Conservation (phyloP, 257 asterid genomes). For the Fraxinus anomala region DNA sequence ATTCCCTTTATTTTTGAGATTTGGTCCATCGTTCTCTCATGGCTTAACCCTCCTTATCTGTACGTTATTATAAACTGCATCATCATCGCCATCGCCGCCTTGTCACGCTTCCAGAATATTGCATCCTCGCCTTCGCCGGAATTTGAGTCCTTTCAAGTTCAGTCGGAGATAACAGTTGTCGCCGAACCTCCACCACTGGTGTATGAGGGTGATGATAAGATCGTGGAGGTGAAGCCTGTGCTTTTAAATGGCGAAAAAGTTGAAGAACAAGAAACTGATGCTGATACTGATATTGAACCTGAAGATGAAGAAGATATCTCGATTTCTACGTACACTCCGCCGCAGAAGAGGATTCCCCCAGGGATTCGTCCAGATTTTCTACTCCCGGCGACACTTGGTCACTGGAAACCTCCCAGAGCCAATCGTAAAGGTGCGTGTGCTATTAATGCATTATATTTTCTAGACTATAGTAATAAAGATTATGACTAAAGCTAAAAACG, state of each 20-base stretch:
- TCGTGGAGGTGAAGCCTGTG: conserved; percentile 48
- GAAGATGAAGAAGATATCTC: conserved; percentile 31
- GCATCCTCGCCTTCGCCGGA: conserved; percentile 19
- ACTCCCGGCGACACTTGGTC: conserved; percentile 30
- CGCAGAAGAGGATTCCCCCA: conserved; percentile 26
- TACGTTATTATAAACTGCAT: conserved; percentile 70
- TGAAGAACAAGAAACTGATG: conserved; percentile 26
- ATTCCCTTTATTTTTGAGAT: conserved; percentile 38
- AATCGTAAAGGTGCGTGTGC: conserved; percentile 43
- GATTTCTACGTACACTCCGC: conserved; percentile 11
- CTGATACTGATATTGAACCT: conserved; percentile 28
- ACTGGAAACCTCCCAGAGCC: conserved; percentile 31
- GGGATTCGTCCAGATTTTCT: conserved; percentile 31
- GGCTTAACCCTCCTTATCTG: conserved; percentile 75
- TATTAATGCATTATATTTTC: not conserved
- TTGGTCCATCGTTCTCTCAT: conserved; percentile 42
- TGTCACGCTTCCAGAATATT: conserved; percentile 56
- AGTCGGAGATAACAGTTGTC: conserved; percentile 16
- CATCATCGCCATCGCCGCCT: conserved; percentile 62
- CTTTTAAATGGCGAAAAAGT: conserved; percentile 44
- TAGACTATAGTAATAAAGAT: not conserved
- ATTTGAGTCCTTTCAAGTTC: conserved; percentile 21
- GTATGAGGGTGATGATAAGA: conserved; percentile 27
- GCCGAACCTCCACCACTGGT: not conserved
- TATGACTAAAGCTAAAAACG: not conserved